phyloP scores from a whole-genome alignment of 306 rosid genomes.

The Hippophae tibetana region DNA sequence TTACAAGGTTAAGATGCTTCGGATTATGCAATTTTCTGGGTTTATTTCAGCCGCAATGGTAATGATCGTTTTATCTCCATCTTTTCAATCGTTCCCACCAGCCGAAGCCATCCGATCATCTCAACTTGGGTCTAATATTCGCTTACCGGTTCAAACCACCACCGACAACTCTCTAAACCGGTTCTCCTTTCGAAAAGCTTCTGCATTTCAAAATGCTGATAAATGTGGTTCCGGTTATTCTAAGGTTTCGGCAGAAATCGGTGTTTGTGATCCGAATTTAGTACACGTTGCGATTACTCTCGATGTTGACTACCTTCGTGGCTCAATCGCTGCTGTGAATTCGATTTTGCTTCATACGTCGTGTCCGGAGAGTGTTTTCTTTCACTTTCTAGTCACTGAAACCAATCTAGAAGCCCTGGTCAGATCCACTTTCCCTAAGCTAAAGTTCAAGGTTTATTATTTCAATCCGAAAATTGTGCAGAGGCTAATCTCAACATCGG shows the following conservation, averaged over 20 bases:
- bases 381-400: slow-evolving; percentile 59
- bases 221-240: slow-evolving; percentile 29
- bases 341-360: slow-evolving; percentile 50
- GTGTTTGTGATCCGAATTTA: slow-evolving; percentile 47
- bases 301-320: slow-evolving; percentile 68
- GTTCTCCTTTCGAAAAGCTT: slow-evolving; percentile 41
- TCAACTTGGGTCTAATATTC: slow-evolving; percentile 25
- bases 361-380: slow-evolving; percentile 59
- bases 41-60: slow-evolving; percentile 58
- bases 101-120: slow-evolving; percentile 72
- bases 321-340: slow-evolving; percentile 75
- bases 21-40: slow-evolving; percentile 48
- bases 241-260: slow-evolving; percentile 2
- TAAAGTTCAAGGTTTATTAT: slow-evolving; percentile 59
- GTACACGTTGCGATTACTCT: slow-evolving; percentile 74
- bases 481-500: slow-evolving; percentile 56
- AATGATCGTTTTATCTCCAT: slow-evolving; percentile 50
- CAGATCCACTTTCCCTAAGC: slow-evolving; percentile 55
- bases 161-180: slow-evolving; percentile 12
- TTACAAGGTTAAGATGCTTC: slow-evolving; percentile 31
- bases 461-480: slow-evolving; percentile 49
- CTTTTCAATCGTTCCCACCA: slow-evolving; percentile 60
- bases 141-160: slow-evolving; percentile 11
- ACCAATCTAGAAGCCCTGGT: slow-evolving; percentile 40
- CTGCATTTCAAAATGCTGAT: slow-evolving; percentile 45